These are phyloP conservation scores for Perkinsus olseni DNA, from an alignment of 169 alveolate genomes.

Conservation along the genomic window DNA sequence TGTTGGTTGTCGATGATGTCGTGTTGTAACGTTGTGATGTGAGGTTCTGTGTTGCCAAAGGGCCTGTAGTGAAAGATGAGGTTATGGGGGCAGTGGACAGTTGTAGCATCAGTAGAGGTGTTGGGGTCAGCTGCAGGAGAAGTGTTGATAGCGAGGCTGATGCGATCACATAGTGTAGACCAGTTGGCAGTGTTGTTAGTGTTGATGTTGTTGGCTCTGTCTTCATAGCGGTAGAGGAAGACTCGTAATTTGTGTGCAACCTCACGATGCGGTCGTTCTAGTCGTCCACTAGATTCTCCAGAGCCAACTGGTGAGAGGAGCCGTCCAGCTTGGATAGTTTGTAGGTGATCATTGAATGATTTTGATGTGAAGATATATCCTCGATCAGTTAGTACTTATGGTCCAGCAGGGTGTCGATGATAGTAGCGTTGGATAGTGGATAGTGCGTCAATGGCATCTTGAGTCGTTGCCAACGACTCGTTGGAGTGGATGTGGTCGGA, in stretches of 20 bases:
- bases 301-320: neutral
- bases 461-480: too few relatives aligned
- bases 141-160: neutral
- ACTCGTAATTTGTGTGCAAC: too few relatives aligned
- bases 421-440: neutral
- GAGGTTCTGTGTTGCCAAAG: neutral
- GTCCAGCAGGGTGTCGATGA: neutral
- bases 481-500: neutral
- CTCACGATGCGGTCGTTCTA: too few relatives aligned
- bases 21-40: neutral
- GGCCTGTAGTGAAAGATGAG: neutral
- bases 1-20: neutral
- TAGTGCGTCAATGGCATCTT: neutral
- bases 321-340: neutral
- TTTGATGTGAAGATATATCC: neutral
- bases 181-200: neutral
- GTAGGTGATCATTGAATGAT: neutral
- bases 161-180: neutral
- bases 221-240: too few relatives aligned
- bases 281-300: neutral
- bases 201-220: too few relatives aligned
- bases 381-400: neutral
- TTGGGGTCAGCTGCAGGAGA: neutral
- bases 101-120: neutral
- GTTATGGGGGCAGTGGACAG: neutral